Evolutionary conservation across 2,329 filamentous ascomycete species (phyloP).

Genomic region (Plectosphaerella plurivora): DNA sequence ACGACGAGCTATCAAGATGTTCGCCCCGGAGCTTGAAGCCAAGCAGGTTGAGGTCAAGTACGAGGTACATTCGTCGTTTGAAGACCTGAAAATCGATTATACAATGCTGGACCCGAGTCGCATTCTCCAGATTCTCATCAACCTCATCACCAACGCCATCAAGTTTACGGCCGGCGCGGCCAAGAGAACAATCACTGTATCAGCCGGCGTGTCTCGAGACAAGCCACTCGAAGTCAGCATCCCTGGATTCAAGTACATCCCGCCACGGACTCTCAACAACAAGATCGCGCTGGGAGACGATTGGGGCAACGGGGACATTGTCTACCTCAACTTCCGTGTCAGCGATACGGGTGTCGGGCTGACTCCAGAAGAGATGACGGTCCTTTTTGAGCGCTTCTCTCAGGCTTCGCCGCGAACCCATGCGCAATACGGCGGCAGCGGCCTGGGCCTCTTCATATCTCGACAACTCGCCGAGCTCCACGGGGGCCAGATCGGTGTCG

Average conservation of each 20-base stretch:
- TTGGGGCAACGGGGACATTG: constrained; percentile 24
- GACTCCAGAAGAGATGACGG: constrained; percentile 56
- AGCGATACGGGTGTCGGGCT: constrained; percentile 63
- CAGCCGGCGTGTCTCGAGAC: constrained; percentile 40
- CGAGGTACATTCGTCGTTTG: constrained; percentile 41
- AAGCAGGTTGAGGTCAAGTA: constrained; percentile 49
- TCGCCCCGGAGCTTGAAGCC: constrained; percentile 51
- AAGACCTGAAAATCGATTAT: constrained; percentile 46
- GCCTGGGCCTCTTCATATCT: constrained; percentile 61
- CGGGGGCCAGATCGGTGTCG: constrained; percentile 61
- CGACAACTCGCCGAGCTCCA: constrained; percentile 60
- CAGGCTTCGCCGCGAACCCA: constrained; percentile 49
- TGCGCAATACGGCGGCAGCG: constrained; percentile 60
- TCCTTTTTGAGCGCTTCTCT: constrained; percentile 63
- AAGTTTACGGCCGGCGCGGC: constrained; percentile 44
- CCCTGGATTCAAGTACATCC: constrained; percentile 24
- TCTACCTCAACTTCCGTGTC: constrained; percentile 47
- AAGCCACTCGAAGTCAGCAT: constrained; percentile 22
- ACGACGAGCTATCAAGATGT: constrained; percentile 52
- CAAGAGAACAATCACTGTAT: constrained; percentile 39
- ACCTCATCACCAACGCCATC: constrained; percentile 57
- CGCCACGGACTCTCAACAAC: constrained; percentile 15
- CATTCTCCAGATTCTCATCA: constrained; percentile 56
- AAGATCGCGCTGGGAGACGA: constrained; percentile 16
- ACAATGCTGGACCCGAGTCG: constrained; percentile 52